These are phyloP conservation scores for Fomitopsis serialis DNA, from an alignment of 768 basidiomycete species.

Conservation along the genomic window DNA sequence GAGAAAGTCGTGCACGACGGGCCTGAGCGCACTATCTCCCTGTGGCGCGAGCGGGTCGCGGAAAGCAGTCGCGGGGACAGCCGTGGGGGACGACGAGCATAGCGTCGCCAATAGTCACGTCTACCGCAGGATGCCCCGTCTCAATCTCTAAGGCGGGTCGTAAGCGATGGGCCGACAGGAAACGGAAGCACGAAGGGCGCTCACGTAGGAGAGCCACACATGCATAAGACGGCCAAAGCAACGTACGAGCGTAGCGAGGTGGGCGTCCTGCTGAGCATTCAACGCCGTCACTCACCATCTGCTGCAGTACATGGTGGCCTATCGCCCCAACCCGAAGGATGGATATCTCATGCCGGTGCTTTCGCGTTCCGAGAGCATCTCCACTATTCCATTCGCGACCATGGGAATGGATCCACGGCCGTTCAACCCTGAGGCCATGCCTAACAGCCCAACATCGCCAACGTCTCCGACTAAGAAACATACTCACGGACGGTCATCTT, in stretches of 20 bases:
- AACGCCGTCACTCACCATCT: not conserved
- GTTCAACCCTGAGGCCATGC: slow-evolving; percentile 8
- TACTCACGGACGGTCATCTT: slow-evolving; percentile 14
- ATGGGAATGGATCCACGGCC: slow-evolving; percentile 5
- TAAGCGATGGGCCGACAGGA: slow-evolving; percentile 7
- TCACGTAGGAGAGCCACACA: not conserved
- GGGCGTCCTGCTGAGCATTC: not conserved
- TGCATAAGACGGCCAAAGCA: slow-evolving; percentile 1
- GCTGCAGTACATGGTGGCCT: slow-evolving; percentile 22
- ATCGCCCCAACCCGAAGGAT: slow-evolving; percentile 13
- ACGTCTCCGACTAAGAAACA: slow-evolving; percentile 13
- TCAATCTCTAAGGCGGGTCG: slow-evolving; percentile 13
- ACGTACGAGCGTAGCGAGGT: slow-evolving; percentile 26
- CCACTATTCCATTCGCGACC: not conserved
- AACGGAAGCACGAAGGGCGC: slow-evolving; percentile 3
- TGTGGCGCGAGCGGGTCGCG: slow-evolving; percentile 31
- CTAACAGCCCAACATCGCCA: slow-evolving; percentile 4
- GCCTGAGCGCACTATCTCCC: slow-evolving; percentile 28
- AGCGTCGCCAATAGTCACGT: slow-evolving; percentile 20
- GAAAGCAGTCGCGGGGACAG: slow-evolving; percentile 17
- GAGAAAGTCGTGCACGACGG: slow-evolving; percentile 28
- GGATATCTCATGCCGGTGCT: slow-evolving; percentile 10
- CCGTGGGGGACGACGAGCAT: slow-evolving; percentile 7
- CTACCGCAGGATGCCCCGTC: slow-evolving; percentile 13
- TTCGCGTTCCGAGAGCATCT: slow-evolving; percentile 13